Evolutionary conservation across 176 grass and related monocot species (phyloP).

Genomic region (Aegilops sharonensis): DNA sequence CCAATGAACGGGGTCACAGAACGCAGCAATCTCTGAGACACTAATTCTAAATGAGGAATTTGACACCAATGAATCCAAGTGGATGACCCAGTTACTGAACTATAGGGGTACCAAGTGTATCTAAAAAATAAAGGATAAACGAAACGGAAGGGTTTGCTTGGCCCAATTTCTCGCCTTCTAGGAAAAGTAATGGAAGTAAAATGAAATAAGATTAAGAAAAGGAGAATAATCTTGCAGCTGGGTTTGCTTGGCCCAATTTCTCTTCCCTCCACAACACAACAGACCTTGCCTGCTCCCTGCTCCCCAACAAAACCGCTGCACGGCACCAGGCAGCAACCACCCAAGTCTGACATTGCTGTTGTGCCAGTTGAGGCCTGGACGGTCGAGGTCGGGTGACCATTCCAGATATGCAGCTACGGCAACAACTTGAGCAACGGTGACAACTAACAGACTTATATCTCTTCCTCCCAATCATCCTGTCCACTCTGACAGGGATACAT

Average conservation of each 20-base stretch:
- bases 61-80: not conserved
- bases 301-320: not conserved
- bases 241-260: not conserved
- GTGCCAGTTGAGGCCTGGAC: not conserved
- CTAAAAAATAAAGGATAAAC: not conserved
- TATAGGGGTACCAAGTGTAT: not conserved
- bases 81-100: not conserved
- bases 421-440: not conserved
- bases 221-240: not conserved
- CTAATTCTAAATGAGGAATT: not conserved
- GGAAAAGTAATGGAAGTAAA: not conserved
- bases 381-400: not conserved
- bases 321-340: not conserved
- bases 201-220: slow-evolving; percentile 6
- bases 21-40: not conserved
- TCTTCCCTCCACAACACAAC: not conserved
- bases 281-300: not conserved
- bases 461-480: not conserved
- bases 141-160: not conserved
- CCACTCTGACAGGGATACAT: not conserved
- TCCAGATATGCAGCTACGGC: not conserved
- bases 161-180: not conserved
- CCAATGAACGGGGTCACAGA: not conserved
- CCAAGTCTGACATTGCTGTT: not conserved
- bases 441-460: not conserved